Evolutionary conservation across 768 basidiomycete species (phyloP), one percentile per base, ranked within the genome.

Genomic region (Kwoniella pini): DNA sequence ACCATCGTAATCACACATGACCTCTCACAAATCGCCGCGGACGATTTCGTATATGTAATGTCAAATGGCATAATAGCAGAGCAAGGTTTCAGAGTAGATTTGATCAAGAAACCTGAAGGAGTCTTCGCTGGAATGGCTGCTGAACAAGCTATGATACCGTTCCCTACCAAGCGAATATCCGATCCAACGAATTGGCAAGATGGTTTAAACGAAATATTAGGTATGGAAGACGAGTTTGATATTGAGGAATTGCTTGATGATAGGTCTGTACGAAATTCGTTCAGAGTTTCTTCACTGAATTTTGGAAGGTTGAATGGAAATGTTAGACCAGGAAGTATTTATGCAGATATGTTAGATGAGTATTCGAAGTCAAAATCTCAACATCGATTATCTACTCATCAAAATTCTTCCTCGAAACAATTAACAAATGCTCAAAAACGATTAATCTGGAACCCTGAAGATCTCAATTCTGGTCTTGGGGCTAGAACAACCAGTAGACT

Each of bases 1-100:
- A 96, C 91, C 5, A 87, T 94, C 73, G 87, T 94, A 63, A 96
- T 97, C 75, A 97, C 95, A 0, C 95, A 98, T 78, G 96, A 98
- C 68, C 85, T 98, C 17, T 87, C 87, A 1, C 90, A 93, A 66
- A 88, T 99, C 64, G 79, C 79, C 21, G 53, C 80, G 0, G 77
- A 81, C 13, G 94, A 97, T 77, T 97, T 96, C 65, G 90, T 96
- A 12, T 96, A 98, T 74, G 89, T 97, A 2, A 86, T 98, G 81
- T 85, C 86, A 66, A 82, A 85, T 19, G 95, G 94, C 0, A 68
- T 75, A 0, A 85, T 96, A 28, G 87, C 87, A 46, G 91, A 98
- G 74, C 88, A 91, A 69, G 96, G 96, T 0, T 95, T 85, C 78
- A 85, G 92, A 1, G 78, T 77, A 1, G 94, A 95, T 71, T 83